Evolutionary conservation across 1,284 basidiomycete genomes (phyloP).

Genomic region (Schizopora paradoxa): DNA sequence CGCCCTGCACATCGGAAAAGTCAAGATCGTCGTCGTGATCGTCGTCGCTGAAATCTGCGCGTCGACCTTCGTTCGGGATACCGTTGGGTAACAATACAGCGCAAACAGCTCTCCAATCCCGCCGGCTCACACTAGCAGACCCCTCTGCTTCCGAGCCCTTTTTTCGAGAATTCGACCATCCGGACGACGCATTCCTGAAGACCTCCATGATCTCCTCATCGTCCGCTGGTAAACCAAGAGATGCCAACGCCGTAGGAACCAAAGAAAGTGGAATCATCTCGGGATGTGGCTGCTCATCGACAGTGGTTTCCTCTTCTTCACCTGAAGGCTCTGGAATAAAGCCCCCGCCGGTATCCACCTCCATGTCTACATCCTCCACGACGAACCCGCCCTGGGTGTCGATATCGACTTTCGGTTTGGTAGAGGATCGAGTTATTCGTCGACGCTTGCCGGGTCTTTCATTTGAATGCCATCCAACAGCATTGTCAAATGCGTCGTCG

Average conservation of each 20-base stretch:
- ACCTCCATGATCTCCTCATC: conserved; percentile 63
- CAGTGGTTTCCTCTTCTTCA: background rate
- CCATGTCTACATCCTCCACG: background rate
- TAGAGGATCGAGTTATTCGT: background rate
- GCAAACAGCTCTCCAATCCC: conserved; percentile 73
- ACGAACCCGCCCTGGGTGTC: background rate
- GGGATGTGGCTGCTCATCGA: background rate
- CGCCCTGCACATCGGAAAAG: no score
- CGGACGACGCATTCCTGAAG: conserved; percentile 65
- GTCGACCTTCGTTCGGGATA: conserved; percentile 22
- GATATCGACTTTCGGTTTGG: no score
- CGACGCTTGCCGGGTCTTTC: conserved; percentile 12
- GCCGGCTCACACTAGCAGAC: conserved; percentile 39
- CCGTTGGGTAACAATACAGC: conserved; percentile 52
- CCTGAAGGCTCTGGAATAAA: conserved; percentile 1
- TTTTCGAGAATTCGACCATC: conserved; percentile 40
- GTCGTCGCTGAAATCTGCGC: conserved; percentile 20
- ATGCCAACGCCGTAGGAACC: conserved; percentile 58
- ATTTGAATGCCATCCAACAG: conserved; percentile 1
- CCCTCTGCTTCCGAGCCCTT: conserved; percentile 20
- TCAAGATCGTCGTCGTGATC: conserved; percentile 27
- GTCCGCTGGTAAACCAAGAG: conserved; percentile 58
- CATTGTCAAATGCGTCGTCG: conserved; percentile 15
- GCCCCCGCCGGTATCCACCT: conserved; percentile 2
- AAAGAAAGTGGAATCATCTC: conserved; percentile 43